Evolutionary conservation across 176 grass and related monocot genomes (phyloP).

Genomic region (Hordeum vulgare): MorexV3_pseudomolecules_assembly NC_058518.1:380282229-380282728

Average conservation of each 20-base stretch:
- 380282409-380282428: slow-evolving; percentile 82
- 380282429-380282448: slow-evolving; percentile 80
- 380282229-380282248: slow-evolving; percentile 90
- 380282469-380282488: slow-evolving; percentile 80
- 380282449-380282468: slow-evolving; percentile 87
- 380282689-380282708: neutral
- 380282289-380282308: slow-evolving; percentile 40
- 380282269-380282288: slow-evolving; percentile 72
- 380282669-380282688: neutral
- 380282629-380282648: neutral
- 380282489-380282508: slow-evolving; percentile 26
- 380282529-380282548: slow-evolving; percentile 1
- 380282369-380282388: slow-evolving; percentile 60
- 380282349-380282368: slow-evolving; percentile 28
- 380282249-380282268: slow-evolving; percentile 79
- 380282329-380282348: neutral
- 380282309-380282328: neutral
- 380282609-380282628: neutral
- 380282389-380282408: slow-evolving; percentile 81
- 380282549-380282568: slow-evolving; percentile 2
- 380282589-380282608: neutral
- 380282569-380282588: slow-evolving; percentile 10
- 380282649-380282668: neutral
- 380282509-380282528: neutral
- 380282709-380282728: neutral